phyloP scores from a whole-genome alignment of 2,329 filamentous ascomycete genomes.

The Hysterium pulicare region DNA sequence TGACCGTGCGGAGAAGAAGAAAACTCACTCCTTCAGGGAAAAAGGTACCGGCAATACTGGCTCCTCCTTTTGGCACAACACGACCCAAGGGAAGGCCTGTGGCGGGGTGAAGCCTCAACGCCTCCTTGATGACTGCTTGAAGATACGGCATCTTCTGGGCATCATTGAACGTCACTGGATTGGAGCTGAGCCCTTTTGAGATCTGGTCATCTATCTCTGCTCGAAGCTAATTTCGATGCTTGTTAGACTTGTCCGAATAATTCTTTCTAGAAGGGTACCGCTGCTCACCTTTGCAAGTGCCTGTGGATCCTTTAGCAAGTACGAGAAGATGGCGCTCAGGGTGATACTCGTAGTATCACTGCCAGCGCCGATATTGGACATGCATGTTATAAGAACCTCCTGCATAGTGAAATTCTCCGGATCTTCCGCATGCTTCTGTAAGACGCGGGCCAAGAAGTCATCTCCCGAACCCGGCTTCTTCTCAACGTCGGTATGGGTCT shows the following conservation, averaged over 20 bases:
- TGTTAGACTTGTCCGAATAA: too few species aligned
- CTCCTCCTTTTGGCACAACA: constrained; percentile 30
- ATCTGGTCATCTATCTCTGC: constrained; percentile 17
- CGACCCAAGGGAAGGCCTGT: constrained; percentile 40
- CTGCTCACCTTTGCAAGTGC: constrained; percentile 13
- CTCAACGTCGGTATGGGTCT: constrained; percentile 25
- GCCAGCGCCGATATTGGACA: constrained; percentile 38
- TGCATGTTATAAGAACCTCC: constrained; percentile 26
- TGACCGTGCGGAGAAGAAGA: too few species aligned
- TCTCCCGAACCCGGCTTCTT: constrained; percentile 32
- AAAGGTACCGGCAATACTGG: constrained; percentile 30
- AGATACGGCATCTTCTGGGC: constrained; percentile 44
- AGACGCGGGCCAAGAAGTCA: constrained; percentile 22
- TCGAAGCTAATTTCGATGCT: constrained; percentile 16
- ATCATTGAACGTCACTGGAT: constrained; percentile 16
- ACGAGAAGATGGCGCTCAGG: constrained; percentile 45
- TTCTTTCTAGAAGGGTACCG: neutral
- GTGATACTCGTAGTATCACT: constrained; percentile 49
- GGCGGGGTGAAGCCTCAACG: constrained; percentile 42
- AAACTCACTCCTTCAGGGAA: constrained; percentile 36
- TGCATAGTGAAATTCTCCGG: constrained; percentile 42
- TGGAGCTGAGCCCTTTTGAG: constrained; percentile 8
- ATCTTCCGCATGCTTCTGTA: constrained; percentile 33
- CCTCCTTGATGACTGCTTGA: constrained; percentile 43
- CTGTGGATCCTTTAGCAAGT: constrained; percentile 39